Evolutionary conservation across 2,329 filamentous ascomycete genomes (phyloP).

Genomic region (Septoria linicola): DNA sequence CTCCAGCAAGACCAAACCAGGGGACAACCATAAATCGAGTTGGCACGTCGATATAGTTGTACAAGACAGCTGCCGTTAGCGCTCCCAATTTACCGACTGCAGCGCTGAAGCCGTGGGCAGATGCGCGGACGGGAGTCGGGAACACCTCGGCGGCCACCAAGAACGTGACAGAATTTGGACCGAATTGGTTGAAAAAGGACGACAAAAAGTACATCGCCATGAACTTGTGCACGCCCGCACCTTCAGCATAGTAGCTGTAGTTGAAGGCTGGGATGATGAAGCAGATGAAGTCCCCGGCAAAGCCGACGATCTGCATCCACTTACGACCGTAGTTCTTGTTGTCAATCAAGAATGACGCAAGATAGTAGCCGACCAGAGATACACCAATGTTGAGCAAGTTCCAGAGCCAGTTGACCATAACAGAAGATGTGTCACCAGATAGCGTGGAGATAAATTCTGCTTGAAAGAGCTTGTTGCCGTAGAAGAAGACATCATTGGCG

Average conservation of each 20-base stretch:
- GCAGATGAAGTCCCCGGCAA: conserved; percentile 88
- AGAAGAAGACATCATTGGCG: conserved; percentile 97
- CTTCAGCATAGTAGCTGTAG: conserved; percentile 76
- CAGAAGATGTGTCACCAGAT: conserved; percentile 57
- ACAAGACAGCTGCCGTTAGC: conserved; percentile 80
- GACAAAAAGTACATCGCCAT: conserved; percentile 98
- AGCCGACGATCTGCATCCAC: conserved; percentile 93
- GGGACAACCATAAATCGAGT: conserved; percentile 89
- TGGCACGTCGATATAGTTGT: conserved; percentile 87
- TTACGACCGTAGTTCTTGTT: conserved; percentile 96
- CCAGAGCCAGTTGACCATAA: conserved; percentile 88
- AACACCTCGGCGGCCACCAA: conserved; percentile 95
- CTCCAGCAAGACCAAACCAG: conserved; percentile 89
- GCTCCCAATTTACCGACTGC: conserved; percentile 87
- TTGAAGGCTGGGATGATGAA: conserved; percentile 90
- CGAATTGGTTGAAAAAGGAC: conserved; percentile 99
- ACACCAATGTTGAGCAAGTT: conserved; percentile 89
- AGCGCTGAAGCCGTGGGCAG: conserved; percentile 92
- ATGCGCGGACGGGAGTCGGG: conserved; percentile 88
- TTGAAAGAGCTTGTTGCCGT: conserved; percentile 98
- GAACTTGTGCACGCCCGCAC: conserved; percentile 76
- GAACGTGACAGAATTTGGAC: conserved; percentile 95
- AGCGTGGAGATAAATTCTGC: conserved; percentile 84
- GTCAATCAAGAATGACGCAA: conserved; percentile 84
- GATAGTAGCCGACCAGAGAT: conserved; percentile 83